Conservation (phyloP, 345 rosid species). For the Durio zibethinus region DNA sequence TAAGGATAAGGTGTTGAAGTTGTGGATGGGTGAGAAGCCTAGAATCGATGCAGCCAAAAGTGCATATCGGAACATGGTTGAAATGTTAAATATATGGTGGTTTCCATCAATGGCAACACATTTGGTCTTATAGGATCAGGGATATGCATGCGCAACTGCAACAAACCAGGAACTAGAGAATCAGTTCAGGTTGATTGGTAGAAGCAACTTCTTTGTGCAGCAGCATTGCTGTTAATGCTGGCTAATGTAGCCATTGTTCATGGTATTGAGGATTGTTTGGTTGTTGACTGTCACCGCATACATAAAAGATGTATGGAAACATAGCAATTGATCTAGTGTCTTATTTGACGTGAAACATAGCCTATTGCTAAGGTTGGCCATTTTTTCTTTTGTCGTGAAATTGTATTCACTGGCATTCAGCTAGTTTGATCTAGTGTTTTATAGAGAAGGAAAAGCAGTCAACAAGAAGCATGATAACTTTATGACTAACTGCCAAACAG, state of each 20-base stretch:
- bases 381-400: too few species aligned
- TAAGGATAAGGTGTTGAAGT: conserved; percentile 77
- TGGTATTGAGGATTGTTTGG: neutral
- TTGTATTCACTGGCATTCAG: too few species aligned
- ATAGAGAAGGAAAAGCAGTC: too few species aligned
- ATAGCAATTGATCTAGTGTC: neutral
- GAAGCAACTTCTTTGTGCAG: neutral
- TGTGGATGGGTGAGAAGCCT: conserved; percentile 94
- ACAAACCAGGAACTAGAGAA: neutral
- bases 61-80: neutral
- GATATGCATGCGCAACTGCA: neutral
- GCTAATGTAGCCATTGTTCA: neutral
- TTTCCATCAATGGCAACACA: neutral
- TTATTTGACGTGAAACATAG: neutral
- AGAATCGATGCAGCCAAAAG: neutral
- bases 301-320: neutral
- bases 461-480: too few species aligned
- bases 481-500: too few species aligned
- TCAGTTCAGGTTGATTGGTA: neutral
- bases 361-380: neutral
- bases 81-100: neutral
- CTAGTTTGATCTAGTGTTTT: too few species aligned
- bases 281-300: neutral
- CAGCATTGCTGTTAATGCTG: neutral
- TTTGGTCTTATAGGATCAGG: neutral